phyloP scores from a whole-genome alignment of 2,329 filamentous ascomycete genomes.

The Claviceps quebecensis region DNA sequence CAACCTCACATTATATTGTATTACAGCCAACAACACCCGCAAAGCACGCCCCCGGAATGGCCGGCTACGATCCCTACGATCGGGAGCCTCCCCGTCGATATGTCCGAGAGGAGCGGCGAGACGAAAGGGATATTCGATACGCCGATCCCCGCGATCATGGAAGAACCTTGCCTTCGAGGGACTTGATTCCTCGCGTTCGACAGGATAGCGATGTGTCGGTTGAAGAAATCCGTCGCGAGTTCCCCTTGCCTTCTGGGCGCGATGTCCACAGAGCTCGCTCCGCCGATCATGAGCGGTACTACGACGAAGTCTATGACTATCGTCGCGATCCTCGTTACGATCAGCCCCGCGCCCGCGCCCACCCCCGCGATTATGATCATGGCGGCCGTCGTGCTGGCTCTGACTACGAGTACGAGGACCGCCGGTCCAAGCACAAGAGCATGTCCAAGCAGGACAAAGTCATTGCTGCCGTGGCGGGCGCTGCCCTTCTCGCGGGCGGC shows the following conservation, averaged over 20 bases:
- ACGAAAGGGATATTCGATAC: conserved; percentile 38
- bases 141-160: conserved; percentile 38
- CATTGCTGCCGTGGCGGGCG: conserved; percentile 50
- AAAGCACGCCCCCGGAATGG: conserved; percentile 14
- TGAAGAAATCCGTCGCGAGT: conserved; percentile 75
- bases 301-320: conserved; percentile 39
- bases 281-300: conserved; percentile 39
- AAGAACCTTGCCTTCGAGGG: conserved; percentile 30
- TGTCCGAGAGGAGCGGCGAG: conserved; percentile 39
- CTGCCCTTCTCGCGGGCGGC: conserved; percentile 48
- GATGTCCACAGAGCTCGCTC: conserved; percentile 50
- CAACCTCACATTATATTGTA: neutral
- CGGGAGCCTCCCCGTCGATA: conserved; percentile 35
- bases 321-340: conserved; percentile 29
- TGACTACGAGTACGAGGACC: conserved; percentile 46
- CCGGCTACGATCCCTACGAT: conserved; percentile 42
- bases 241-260: conserved; percentile 51
- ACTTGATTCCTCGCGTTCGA: conserved; percentile 44
- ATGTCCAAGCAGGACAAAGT: conserved; percentile 52
- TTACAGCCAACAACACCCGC: neutral
- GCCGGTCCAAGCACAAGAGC: conserved; percentile 28
- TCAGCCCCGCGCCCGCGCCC: conserved; percentile 15
- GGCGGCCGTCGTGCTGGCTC: conserved; percentile 30
- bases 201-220: conserved; percentile 63
- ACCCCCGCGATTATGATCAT: conserved; percentile 22